Evolutionary conservation across 2,329 filamentous ascomycete species (phyloP), one percentile per base, ranked within the genome.

Genomic region (Sarocladiaceae sp.): DNA sequence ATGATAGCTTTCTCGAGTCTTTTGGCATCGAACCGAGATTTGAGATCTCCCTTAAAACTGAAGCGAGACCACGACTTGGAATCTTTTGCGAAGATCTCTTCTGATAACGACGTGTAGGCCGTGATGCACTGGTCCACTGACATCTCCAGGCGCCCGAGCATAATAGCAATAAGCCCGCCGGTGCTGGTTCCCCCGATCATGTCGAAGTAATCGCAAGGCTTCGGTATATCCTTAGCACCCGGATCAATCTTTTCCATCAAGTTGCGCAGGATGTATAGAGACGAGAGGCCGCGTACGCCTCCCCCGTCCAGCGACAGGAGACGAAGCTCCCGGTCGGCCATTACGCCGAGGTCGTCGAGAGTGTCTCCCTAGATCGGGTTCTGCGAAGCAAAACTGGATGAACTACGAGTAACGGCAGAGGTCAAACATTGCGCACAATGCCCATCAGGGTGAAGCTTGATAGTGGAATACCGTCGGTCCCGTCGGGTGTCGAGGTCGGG

Each of bases 81-180:
- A 18, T 26, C 20, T 7, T 13, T 24, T 27, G 19, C 21, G 19
- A 47, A 47, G 13, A 44, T 23, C 35, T 43, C 24, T n/a, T 26
- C 31, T 7, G 45, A 39, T 6, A 47, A 19, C 4, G 12, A 11
- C 11, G 13, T 31, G 20, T 44, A 47, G n/a, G 45, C 45, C 3
- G 19, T 13, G 40, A 47, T 47, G 32, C 45, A 47, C 12, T 47
- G 32, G 6, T 47, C 33, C 24, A 47, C 20, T n/a, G 35, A 35
- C 48, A 47, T 39, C n/a, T 16, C 7, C 6, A 42, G 18, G 4
- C 39, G 23, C n/a, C 39, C 39, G 7, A 42, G 39, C 39, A 42
- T 42, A 6, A 42, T 21, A 6, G 39, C 39, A 19, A 42, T 31
- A 10, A 42, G n/a, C 18, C 43, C 43, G 7, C 43, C 43, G 4